Percentiles rank a stretch among this genome's conserved stretches.
These are phyloP conservation scores for Glomus cerebriforme DNA, from an alignment of 192 early-diverging fungal genomes.

Conservation along the genomic window DNA sequence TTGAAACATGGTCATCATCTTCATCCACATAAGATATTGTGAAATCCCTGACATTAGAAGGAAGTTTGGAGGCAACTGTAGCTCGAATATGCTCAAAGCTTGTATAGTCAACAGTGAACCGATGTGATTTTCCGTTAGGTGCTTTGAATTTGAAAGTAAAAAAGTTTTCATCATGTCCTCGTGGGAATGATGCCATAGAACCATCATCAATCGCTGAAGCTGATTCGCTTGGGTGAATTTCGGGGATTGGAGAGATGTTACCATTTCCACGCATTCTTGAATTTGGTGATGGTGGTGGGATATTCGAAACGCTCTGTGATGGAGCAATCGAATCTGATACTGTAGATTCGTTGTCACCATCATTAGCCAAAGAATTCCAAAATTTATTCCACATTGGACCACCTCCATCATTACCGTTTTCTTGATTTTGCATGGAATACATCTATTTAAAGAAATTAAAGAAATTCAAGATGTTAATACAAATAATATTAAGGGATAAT, in stretches of 20 bases:
- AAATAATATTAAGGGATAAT: neutral
- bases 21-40: conserved; percentile 87
- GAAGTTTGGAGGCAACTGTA: conserved; percentile 60
- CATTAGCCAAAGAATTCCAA: conserved; percentile 69
- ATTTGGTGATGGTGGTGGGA: conserved; percentile 46
- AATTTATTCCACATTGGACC: conserved; percentile 80
- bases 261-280: conserved; percentile 36
- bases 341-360: conserved; percentile 66
- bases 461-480: neutral
- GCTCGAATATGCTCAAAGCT: conserved; percentile 56
- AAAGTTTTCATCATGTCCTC: conserved; percentile 43
- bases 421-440: conserved; percentile 51
- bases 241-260: conserved; percentile 47
- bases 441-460: conserved; percentile 35
- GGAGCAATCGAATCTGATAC: conserved; percentile 61
- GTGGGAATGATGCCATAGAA: conserved; percentile 41
- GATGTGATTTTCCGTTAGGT: conserved; percentile 70
- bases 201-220: conserved; percentile 55
- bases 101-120: conserved; percentile 63
- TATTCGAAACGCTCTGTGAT: conserved; percentile 46
- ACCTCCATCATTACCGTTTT: conserved; percentile 47
- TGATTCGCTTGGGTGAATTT: conserved; percentile 60
- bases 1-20: conserved; percentile 83
- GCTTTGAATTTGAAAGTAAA: conserved; percentile 82
- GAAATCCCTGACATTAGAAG: conserved; percentile 43